Conservation (phyloP, 2,329 filamentous ascomycete species). For the Huntiella moniliformis region DNA sequence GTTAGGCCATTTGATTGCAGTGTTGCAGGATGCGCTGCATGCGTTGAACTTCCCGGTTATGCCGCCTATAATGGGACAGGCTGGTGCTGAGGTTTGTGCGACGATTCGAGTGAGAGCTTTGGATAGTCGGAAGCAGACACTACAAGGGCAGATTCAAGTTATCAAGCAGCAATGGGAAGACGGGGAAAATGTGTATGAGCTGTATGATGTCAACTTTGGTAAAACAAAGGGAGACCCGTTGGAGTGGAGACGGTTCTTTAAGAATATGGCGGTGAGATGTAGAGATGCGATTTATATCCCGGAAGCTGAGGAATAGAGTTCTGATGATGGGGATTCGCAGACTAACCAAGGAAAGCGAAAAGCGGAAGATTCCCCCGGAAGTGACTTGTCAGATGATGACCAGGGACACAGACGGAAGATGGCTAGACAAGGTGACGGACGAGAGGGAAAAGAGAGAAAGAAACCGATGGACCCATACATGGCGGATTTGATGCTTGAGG, state of each 20-base stretch:
- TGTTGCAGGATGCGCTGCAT: conserved; percentile 65
- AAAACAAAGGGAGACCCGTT: conserved; percentile 92
- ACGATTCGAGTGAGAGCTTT: conserved; percentile 56
- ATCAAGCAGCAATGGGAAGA: conserved; percentile 43
- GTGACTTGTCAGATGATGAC: no score
- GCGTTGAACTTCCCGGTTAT: conserved; percentile 65
- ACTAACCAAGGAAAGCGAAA: no score
- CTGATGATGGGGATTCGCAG: neutral
- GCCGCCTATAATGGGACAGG: conserved; percentile 23
- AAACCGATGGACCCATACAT: neutral
- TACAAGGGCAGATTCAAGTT: conserved; percentile 59
- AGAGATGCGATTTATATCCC: conserved; percentile 58
- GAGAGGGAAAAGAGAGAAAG: neutral
- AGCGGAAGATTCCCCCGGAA: no score
- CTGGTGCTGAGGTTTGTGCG: conserved; percentile 20
- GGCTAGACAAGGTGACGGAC: no score
- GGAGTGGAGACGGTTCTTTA: conserved; percentile 94
- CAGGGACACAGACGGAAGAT: no score
- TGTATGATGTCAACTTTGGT: conserved; percentile 75
- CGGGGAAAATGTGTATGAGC: conserved; percentile 44
- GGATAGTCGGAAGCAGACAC: conserved; percentile 50
- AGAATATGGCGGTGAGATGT: conserved; percentile 76
- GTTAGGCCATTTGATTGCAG: conserved; percentile 54
- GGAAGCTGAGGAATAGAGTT: conserved; percentile 16
- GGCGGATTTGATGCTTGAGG: conserved; percentile 3